Evolutionary conservation across 2,329 filamentous ascomycete species (phyloP), one percentile per base, ranked within the genome.

Genomic region (Exophiala mesophila): DNA sequence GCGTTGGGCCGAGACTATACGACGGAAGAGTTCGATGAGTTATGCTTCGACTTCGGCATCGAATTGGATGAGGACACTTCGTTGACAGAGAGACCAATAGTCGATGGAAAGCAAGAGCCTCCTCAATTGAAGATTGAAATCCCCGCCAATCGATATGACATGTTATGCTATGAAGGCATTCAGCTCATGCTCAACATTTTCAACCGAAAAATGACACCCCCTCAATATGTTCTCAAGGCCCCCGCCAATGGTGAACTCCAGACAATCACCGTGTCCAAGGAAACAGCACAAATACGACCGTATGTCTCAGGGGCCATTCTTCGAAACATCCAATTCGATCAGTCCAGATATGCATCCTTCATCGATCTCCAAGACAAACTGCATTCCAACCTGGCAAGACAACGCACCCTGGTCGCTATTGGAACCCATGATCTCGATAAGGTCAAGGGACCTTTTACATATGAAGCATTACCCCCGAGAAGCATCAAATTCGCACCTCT

Each of bases 71-170:
- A 97, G 71, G 92, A 98, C 66, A 92, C 86, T 36, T 83, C 87
- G 55, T 75, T 86, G 58, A 74, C 78, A 44, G 80, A 87, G 53
- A 75, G 86, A 34, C 85, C 85, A 21, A 70, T 84, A 45, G 76
- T 85, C 58, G 76, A 88, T 69, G 84, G 84, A 63, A 79, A 83
- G 56, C 85, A 94, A 67, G 87, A 94, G 68, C 80, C 87, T 38
- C 83, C 92, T 43, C 87, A 97, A 69, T 78, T 97, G 60, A 96
- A 96, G 76, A 97, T 98, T 62, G 90, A 97, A 67, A 94, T 97
- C 59, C 88, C 89, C 50, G 90, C 92, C 60, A 97, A 97, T 69
- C 81, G 77, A 68, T 84, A 83, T 74, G 80, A 97, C 61, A 88
- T 97, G 82, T 80, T 98, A 42, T 97, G 90, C 69, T 94, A 94